phyloP scores from a whole-genome alignment of 805 yeast species.

The Hanseniaspora lachancei region DNA sequence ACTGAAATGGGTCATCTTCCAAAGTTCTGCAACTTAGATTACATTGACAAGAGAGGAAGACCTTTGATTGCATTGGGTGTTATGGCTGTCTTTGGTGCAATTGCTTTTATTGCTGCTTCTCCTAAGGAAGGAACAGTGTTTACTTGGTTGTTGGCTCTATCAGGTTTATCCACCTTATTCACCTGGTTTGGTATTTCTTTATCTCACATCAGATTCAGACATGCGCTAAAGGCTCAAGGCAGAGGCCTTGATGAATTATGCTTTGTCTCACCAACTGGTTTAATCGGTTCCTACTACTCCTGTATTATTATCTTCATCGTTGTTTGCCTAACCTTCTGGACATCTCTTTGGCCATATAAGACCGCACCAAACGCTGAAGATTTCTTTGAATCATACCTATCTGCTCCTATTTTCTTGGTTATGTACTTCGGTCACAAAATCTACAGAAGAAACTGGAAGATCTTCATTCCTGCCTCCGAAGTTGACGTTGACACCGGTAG shows the following conservation, averaged over 20 bases:
- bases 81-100: constrained; percentile 41
- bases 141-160: constrained; percentile 49
- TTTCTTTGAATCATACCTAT: constrained; percentile 38
- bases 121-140: constrained; percentile 41
- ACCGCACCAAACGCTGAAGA: constrained; percentile 32
- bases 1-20: constrained; percentile 47
- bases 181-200: constrained; percentile 44
- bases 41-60: constrained; percentile 54
- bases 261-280: constrained; percentile 50
- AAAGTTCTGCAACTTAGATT: constrained; percentile 41
- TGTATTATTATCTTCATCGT: constrained; percentile 40
- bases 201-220: constrained; percentile 41
- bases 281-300: constrained; percentile 50
- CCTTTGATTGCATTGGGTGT: constrained; percentile 46
- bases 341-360: constrained; percentile 57
- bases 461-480: constrained; percentile 32
- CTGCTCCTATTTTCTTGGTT: constrained; percentile 49
- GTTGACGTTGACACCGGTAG: constrained; percentile 51
- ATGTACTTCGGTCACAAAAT: constrained; percentile 50
- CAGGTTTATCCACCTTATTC: constrained; percentile 43
- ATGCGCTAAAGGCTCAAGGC: constrained; percentile 43
- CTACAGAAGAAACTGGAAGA: constrained; percentile 29
- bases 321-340: constrained; percentile 63
- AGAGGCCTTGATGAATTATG: constrained; percentile 49
- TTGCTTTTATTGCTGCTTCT: constrained; percentile 47